Evolutionary conservation across 2,329 filamentous ascomycete species (phyloP).

Genomic region (Zopfia rhizophila): DNA sequence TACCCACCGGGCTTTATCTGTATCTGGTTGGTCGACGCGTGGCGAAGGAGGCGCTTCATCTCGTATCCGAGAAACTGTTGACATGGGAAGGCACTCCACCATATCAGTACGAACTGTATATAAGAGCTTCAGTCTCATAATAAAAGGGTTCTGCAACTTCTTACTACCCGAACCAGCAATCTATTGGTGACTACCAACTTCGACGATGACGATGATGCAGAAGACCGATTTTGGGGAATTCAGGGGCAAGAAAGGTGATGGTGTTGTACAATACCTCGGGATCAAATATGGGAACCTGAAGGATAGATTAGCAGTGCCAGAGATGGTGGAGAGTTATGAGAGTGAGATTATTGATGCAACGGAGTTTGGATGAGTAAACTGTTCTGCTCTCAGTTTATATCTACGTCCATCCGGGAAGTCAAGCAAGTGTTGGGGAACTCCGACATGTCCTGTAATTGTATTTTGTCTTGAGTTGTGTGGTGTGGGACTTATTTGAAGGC

Average conservation of each 20-base stretch:
- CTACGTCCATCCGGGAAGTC: too few species aligned
- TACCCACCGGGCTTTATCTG: too few species aligned
- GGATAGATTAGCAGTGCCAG: slow-evolving; percentile 43
- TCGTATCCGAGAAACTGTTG: neutral
- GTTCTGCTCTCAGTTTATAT: too few species aligned
- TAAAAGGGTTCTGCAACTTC: too few species aligned
- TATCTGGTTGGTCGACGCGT: slow-evolving; percentile 8
- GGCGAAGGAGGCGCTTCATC: slow-evolving; percentile 6
- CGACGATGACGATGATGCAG: neutral
- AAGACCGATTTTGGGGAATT: slow-evolving; percentile 25
- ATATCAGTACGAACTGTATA: too few species aligned
- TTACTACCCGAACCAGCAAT: too few species aligned
- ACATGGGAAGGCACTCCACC: too few species aligned
- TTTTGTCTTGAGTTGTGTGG: too few species aligned
- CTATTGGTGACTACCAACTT: neutral
- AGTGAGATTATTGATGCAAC: slow-evolving; percentile 36
- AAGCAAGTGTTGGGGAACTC: too few species aligned
- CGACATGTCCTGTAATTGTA: too few species aligned
- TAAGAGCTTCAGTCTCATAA: too few species aligned
- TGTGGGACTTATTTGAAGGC: too few species aligned
- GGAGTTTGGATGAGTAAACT: slow-evolving; percentile 42
- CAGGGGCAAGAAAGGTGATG: slow-evolving; percentile 19
- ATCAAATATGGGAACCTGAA: slow-evolving; percentile 46
- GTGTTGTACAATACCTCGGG: slow-evolving; percentile 40
- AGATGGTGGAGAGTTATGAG: slow-evolving; percentile 32